Evolutionary conservation across 2,329 filamentous ascomycete species (phyloP).

Genomic region (Septoria linicola): DNA sequence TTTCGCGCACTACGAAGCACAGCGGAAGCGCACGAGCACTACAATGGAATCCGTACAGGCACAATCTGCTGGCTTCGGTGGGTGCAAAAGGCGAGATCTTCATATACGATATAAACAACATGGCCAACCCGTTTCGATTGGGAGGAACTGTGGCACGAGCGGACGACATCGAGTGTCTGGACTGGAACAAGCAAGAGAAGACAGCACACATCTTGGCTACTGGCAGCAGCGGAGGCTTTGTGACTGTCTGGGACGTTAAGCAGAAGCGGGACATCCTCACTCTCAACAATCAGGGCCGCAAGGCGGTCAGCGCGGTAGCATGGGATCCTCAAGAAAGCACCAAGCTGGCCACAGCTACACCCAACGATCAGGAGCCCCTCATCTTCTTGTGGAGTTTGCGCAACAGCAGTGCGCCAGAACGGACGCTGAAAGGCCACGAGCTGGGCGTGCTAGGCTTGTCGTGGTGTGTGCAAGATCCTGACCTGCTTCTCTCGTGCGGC

Average conservation of each 20-base stretch:
- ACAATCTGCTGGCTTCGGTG: conserved; percentile 87
- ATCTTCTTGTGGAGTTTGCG: conserved; percentile 93
- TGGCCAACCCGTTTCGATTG: conserved; percentile 81
- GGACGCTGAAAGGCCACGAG: conserved; percentile 85
- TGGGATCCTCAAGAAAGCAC: conserved; percentile 96
- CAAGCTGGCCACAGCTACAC: conserved; percentile 87
- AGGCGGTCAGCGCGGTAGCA: conserved; percentile 89
- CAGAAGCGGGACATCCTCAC: conserved; percentile 96
- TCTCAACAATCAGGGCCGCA: conserved; percentile 83
- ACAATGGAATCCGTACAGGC: conserved; percentile 92
- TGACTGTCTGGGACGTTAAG: conserved; percentile 98
- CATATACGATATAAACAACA: conserved; percentile 90
- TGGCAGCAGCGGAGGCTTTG: conserved; percentile 87
- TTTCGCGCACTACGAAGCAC: conserved; percentile 86
- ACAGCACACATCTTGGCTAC: conserved; percentile 95
- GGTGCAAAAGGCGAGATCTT: conserved; percentile 95
- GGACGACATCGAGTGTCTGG: conserved; percentile 92
- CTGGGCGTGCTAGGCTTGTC: conserved; percentile 90
- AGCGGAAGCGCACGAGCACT: conserved; percentile 88
- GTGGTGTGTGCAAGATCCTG: conserved; percentile 89
- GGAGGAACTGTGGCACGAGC: conserved; percentile 84
- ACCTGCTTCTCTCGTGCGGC: conserved; percentile 85
- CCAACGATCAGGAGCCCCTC: conserved; percentile 81
- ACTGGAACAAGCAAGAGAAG: conserved; percentile 86
- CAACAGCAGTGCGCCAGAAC: conserved; percentile 92